Base-by-base conservation (phyloP, 306 rosid species). In the Mimosa bimucronata region DNA sequence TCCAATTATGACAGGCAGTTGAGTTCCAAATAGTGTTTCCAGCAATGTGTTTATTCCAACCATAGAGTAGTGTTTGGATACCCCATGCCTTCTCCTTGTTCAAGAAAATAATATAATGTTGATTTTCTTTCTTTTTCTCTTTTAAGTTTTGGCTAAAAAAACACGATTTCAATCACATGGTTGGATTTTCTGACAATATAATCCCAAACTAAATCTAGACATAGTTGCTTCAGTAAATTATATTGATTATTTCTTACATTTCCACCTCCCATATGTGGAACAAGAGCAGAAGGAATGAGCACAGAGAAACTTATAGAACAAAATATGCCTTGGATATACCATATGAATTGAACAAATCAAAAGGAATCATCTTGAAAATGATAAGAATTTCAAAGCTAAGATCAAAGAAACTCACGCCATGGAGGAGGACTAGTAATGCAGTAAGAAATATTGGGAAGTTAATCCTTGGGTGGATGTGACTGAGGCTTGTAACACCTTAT, bases 201-300 rank as follows among this genome's bases (percentile, higher is more conserved):
- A 30, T 74, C 76, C 44, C 74, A 9, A 25, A 12, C 37, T 71
- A 73, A 74, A 37, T 42, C 29, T 6, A 1, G 73, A 76, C 79
- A 21, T 37, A 7, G 14, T 30, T 61, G 41, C 60, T 38, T 62
- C 62, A 38, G 41, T n/a, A 46, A 50, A 45, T 18, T 77, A 65
- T 50, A 70, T 37, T 13, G 19, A 7, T 11, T 60, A 77, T 69
- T 80, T 37, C 98, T 91, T 89, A 95, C 99, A 87, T 93, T 93
- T 86, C 96, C 98, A 82, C 99, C 99, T 67, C 99, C 99, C 99
- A 95, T 95, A 80, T 95, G 99, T 44, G 99, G 99, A 86, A 95
- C 99, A 83, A 95, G 94, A 85, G 96, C 90, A 81, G 93, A 83
- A 52, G 99, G 98, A 88, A 95, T 95, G 67, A 95, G 92, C 84